These are phyloP conservation scores for Suillus discolor DNA, from an alignment of 768 basidiomycete genomes.

Conservation along the genomic window DNA sequence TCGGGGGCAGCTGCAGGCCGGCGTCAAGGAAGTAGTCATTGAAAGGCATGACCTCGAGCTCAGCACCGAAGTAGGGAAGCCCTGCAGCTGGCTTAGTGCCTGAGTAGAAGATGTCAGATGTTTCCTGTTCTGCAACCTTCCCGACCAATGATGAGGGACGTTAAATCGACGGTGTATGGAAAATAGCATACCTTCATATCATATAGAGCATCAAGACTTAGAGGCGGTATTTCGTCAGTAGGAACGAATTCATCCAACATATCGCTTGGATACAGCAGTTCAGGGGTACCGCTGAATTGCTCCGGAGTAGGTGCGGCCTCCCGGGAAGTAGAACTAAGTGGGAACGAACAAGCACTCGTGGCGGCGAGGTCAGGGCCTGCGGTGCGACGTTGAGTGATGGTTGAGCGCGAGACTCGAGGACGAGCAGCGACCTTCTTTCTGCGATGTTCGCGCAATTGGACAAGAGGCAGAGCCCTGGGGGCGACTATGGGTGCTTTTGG, in stretches of 20 bases:
- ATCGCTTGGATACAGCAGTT: slow-evolving; percentile 16
- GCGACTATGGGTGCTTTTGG: slow-evolving; percentile 1
- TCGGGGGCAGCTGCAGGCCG: slow-evolving; percentile 6
- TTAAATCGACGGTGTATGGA: background rate
- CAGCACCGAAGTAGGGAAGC: slow-evolving; percentile 31
- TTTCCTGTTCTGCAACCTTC: slow-evolving; percentile 7
- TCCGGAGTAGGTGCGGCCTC: slow-evolving; percentile 10
- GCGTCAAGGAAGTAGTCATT: slow-evolving; percentile 27
- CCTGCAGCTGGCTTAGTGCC: slow-evolving; percentile 23
- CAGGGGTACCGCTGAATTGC: slow-evolving; percentile 20
- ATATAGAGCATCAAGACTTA: slow-evolving; percentile 30
- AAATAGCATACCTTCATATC: slow-evolving; percentile 22
- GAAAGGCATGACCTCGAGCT: slow-evolving; percentile 30
- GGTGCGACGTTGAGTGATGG: background rate
- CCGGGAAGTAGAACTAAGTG: background rate
- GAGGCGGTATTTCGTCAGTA: slow-evolving; percentile 38
- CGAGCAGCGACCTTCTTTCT: slow-evolving; percentile 14
- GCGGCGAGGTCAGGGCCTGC: slow-evolving; percentile 5
- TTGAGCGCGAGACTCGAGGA: slow-evolving; percentile 9
- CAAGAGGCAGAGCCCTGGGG: background rate
- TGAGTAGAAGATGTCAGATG: slow-evolving; percentile 18
- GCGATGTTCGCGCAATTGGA: slow-evolving; percentile 1
- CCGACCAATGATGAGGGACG: slow-evolving; percentile 3
- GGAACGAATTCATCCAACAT: slow-evolving; percentile 30
- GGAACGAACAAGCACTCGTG: slow-evolving; percentile 6